phyloP scores from a whole-genome alignment of 2,329 filamentous ascomycete genomes.

The Cladosporium cucumerinum region DNA sequence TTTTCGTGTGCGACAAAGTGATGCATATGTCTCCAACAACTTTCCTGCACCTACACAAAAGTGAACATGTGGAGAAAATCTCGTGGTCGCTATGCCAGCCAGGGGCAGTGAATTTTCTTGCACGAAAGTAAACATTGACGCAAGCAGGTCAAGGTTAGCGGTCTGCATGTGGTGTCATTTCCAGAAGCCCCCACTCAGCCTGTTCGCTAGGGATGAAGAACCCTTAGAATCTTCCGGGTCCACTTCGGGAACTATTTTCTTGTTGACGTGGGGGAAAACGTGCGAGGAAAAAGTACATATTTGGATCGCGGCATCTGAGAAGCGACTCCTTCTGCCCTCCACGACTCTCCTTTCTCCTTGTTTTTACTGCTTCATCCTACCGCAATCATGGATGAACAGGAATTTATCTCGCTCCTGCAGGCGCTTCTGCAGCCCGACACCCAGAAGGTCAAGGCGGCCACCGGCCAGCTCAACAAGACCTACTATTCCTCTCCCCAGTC shows the following conservation, averaged over 20 bases:
- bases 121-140: conserved; percentile 1
- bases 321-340: not conserved
- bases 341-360: conserved; percentile 12
- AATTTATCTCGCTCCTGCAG: conserved; percentile 82
- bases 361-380: conserved; percentile 15
- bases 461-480: conserved; percentile 83
- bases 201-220: not conserved
- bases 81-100: not conserved
- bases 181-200: not conserved
- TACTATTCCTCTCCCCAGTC: conserved; percentile 86
- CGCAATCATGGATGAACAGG: conserved; percentile 68
- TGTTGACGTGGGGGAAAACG: not conserved
- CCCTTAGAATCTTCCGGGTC: not conserved
- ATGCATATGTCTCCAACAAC: not conserved
- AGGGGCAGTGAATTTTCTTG: not conserved
- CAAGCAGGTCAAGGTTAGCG: not conserved
- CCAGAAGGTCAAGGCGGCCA: conserved; percentile 72
- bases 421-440: conserved; percentile 87
- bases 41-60: not conserved
- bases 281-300: not conserved
- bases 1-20: not conserved
- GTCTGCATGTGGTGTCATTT: conserved; percentile 5
- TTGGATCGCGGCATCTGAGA: not conserved
- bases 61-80: not conserved
- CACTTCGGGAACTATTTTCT: not conserved